A percentile compares a stretch with the other conserved stretches of the same genome.
phyloP scores from a whole-genome alignment of 23 red algal genomes.

The Gracilaria vermiculophylla region DNA sequence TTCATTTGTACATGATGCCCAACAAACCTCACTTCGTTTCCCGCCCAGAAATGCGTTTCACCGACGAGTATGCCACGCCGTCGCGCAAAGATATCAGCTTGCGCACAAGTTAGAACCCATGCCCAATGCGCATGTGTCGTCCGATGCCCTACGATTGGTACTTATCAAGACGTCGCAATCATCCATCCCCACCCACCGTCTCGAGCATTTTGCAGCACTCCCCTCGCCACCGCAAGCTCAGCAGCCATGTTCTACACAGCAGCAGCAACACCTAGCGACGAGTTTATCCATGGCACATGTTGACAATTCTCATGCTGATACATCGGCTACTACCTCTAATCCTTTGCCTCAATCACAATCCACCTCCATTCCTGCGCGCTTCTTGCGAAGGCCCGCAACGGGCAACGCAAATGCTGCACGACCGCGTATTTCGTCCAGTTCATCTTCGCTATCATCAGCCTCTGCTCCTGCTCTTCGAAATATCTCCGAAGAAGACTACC shows the following conservation, averaged over 20 bases:
- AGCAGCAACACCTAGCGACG: background rate
- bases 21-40: slow-evolving; percentile 37
- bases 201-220: slow-evolving; percentile 15
- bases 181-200: background rate
- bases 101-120: slow-evolving; percentile 35
- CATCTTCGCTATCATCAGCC: background rate
- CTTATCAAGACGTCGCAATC: slow-evolving; percentile 51
- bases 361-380: background rate
- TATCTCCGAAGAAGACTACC: slow-evolving; percentile 64
- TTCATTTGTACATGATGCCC: slow-evolving; percentile 5
- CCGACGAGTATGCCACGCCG: slow-evolving; percentile 41
- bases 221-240: background rate
- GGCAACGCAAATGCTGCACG: background rate
- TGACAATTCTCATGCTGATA: background rate
- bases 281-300: background rate
- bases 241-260: background rate
- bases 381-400: background rate
- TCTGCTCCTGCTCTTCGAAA: slow-evolving; percentile 2
- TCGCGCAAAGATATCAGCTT: slow-evolving; percentile 29
- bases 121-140: background rate
- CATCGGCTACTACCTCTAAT: background rate
- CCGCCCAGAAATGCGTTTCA: slow-evolving; percentile 49
- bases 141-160: slow-evolving; percentile 29
- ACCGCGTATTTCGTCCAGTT: background rate
- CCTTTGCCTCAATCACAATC: background rate